Base-by-base conservation (phyloP, 306 rosid species). In the Dicorynia guianensis region DNA sequence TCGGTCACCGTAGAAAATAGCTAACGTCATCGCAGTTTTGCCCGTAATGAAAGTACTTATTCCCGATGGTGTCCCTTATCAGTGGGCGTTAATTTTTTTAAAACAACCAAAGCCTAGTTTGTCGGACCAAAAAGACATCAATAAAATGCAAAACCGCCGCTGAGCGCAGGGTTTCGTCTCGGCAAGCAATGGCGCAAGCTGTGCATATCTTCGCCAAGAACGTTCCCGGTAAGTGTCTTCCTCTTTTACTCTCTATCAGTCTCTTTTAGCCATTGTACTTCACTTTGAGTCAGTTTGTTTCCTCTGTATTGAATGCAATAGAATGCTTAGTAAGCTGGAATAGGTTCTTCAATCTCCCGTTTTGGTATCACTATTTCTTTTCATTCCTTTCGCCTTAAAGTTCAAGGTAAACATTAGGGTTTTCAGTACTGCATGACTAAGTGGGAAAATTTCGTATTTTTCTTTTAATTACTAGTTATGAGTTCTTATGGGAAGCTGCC, bases 21-120 rank as follows among this genome's bases (percentile, higher is more conserved):
- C 30, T 25, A 25, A 25, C 30, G 30, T 25, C 30, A 19, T 13
- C 52, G 30, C 69, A 61, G 0, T 5, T 35, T 61, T 85, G 35
- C 48, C 81, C 77, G 66, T 14, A 14, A 50, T 1, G n/a, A 3
- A 38, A 53, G 0, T 1, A 0, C 7, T 17, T 53, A 63, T 79
- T 80, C n/a, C 87, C 92, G 5, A 69, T n/a, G 53, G 20, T 36
- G 72, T 76, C 88, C 91, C 91, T 88, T 84, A 88, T 84, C 93
- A 74, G 70, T 65, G 78, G 74, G 42, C 5, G 19, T 35, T 47
- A 39, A 36, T 8, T 5, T 11, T 67, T 39, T 68, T 63, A 38
- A 18, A 42, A 74, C 35, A 52, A 43, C 58, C 3, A 39, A 18
- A 66, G 55, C 53, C 62, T 60, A 12, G 12, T n/a, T n/a, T n/a